A percentile compares a stretch with the other conserved stretches of the same genome.
phyloP scores from a whole-genome alignment of 208 protist genomes.

The Leishmania braziliensis region DNA sequence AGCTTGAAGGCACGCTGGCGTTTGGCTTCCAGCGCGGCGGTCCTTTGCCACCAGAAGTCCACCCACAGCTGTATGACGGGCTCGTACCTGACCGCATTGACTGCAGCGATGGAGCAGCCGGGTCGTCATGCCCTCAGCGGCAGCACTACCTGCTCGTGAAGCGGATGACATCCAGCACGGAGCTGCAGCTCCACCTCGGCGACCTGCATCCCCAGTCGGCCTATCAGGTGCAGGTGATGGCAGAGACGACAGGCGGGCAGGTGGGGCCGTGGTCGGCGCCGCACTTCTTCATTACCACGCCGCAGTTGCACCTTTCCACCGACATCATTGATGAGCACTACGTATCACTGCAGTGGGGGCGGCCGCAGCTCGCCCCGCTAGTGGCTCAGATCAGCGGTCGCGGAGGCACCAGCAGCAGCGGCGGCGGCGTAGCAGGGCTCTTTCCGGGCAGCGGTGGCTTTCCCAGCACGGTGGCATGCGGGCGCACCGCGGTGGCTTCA shows the following conservation, averaged over 20 bases:
- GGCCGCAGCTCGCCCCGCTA: slow-evolving; percentile 25
- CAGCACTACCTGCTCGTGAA: slow-evolving; percentile 36
- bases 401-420: background rate
- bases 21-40: slow-evolving; percentile 32
- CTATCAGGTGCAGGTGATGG: slow-evolving; percentile 83
- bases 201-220: slow-evolving; percentile 39
- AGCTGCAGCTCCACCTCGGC: slow-evolving; percentile 15
- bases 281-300: slow-evolving; percentile 71
- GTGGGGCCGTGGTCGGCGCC: slow-evolving; percentile 81
- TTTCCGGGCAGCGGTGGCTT: background rate
- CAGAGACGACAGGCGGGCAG: slow-evolving; percentile 75
- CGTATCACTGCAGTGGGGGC: slow-evolving; percentile 66
- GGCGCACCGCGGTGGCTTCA: background rate
- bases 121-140: background rate
- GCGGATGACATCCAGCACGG: slow-evolving; percentile 28
- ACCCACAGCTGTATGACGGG: slow-evolving; percentile 26
- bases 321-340: slow-evolving; percentile 74
- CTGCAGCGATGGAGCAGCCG: background rate
- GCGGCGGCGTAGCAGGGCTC: background rate
- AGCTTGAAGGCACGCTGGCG: slow-evolving; percentile 32
- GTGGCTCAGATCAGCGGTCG: slow-evolving; percentile 21
- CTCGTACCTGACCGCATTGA: slow-evolving; percentile 17
- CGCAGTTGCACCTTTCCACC: slow-evolving; percentile 53
- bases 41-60: slow-evolving; percentile 25
- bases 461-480: background rate